A percentile compares a stretch with the other conserved stretches of the same genome.
Evolutionary conservation across 2,329 filamentous ascomycete species (phyloP).

Genomic region (Epichloe sp.): DNA sequence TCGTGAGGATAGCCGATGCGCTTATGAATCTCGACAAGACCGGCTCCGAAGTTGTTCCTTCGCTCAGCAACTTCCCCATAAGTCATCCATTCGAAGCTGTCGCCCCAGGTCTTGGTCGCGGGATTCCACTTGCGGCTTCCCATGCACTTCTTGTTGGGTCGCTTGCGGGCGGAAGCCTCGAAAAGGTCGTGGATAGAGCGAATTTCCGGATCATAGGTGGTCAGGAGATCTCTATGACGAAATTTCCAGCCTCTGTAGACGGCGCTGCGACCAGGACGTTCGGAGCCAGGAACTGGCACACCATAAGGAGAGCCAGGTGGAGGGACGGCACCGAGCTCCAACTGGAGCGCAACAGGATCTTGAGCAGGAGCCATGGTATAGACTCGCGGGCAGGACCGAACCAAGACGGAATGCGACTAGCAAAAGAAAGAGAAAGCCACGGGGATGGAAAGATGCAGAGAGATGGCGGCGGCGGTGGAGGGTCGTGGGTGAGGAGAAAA

Average conservation of each 20-base stretch:
- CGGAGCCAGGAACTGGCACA: constrained; percentile 61
- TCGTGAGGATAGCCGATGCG: constrained; percentile 47
- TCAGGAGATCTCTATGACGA: constrained; percentile 55
- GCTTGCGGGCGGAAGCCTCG: constrained; percentile 49
- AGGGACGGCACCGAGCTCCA: constrained; percentile 47
- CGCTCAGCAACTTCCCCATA: constrained; percentile 69
- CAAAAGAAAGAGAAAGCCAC: background rate
- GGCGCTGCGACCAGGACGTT: constrained; percentile 56
- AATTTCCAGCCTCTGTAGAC: constrained; percentile 78
- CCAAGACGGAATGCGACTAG: background rate
- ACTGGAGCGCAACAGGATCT: constrained; percentile 27
- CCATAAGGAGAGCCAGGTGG: constrained; percentile 68
- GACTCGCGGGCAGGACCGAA: background rate
- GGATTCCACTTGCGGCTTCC: constrained; percentile 72
- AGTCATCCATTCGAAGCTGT: constrained; percentile 70
- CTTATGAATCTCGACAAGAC: constrained; percentile 70
- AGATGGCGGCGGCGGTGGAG: background rate
- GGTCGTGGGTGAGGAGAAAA: background rate
- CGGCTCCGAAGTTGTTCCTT: constrained; percentile 73
- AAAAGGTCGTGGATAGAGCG: constrained; percentile 72
- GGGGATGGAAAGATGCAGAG: background rate
- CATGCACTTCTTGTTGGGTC: constrained; percentile 58
- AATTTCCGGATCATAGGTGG: constrained; percentile 56
- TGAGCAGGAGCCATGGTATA: constrained; percentile 20
- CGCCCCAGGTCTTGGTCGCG: constrained; percentile 55